A percentile compares a stretch with the other conserved stretches of the same genome.
These are phyloP conservation scores for Glomus cerebriforme DNA, from an alignment of 192 early-diverging fungal genomes.

Conservation along the genomic window DNA sequence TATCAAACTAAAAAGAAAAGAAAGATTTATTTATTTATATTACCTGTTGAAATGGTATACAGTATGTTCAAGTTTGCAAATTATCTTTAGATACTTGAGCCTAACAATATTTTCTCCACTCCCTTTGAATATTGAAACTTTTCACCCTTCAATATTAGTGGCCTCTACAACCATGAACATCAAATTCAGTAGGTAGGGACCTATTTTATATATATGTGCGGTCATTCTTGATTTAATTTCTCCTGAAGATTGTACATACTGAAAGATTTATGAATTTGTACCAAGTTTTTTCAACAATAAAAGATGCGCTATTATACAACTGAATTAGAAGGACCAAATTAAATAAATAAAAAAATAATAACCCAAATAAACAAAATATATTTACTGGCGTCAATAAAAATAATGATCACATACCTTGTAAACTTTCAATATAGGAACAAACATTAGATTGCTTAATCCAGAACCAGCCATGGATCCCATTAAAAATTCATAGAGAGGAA, in stretches of 20 bases:
- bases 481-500: no score
- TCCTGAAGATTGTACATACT: slow-evolving; percentile 38
- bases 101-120: slow-evolving; percentile 3
- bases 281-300: slow-evolving; percentile 45
- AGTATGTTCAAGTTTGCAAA: slow-evolving; percentile 36
- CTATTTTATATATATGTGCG: slow-evolving; percentile 20
- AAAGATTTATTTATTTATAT: background rate
- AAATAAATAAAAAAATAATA: no score
- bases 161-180: background rate
- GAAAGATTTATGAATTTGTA: slow-evolving; percentile 42
- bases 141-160: background rate
- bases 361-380: no score
- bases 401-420: no score
- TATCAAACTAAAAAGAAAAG: background rate
- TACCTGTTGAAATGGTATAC: slow-evolving; percentile 44
- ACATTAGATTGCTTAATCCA: slow-evolving; percentile 40
- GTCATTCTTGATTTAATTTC: slow-evolving; percentile 40
- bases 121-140: slow-evolving; percentile 6
- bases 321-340: no score
- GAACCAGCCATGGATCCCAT: slow-evolving; percentile 46
- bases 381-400: no score
- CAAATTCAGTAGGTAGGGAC: background rate
- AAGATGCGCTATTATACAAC: slow-evolving; percentile 21
- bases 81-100: slow-evolving; percentile 36
- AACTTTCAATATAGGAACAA: slow-evolving; percentile 32